Percentiles rank a stretch among this genome's conserved stretches.
phyloP scores from a whole-genome alignment of 2,329 filamentous ascomycete genomes.

The Colletotrichum karsti region DNA sequence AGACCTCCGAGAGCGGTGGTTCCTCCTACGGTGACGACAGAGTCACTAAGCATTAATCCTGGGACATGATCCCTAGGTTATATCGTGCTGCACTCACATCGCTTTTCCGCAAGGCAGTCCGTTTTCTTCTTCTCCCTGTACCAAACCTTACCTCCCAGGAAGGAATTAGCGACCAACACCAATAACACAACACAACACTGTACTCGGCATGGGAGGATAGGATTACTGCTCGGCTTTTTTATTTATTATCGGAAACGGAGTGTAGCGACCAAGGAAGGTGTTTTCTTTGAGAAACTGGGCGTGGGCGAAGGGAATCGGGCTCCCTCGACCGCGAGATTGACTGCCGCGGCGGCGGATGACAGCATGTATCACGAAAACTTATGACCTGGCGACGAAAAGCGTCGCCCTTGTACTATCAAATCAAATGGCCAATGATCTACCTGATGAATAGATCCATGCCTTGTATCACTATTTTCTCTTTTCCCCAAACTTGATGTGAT shows the following conservation, averaged over 20 bases:
- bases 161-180: background rate
- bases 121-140: constrained; percentile 1
- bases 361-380: constrained; percentile 23
- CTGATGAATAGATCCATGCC: constrained; percentile 24
- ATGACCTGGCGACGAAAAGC: constrained; percentile 20
- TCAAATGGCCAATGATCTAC: constrained; percentile 22
- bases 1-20: constrained; percentile 67
- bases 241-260: background rate
- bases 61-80: background rate
- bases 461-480: background rate
- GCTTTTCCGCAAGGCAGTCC: constrained; percentile 16
- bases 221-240: background rate
- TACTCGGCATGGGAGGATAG: constrained; percentile 1
- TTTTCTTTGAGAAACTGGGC: constrained; percentile 17
- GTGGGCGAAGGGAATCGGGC: background rate
- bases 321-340: background rate
- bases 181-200: constrained; percentile 1
- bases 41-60: constrained; percentile 32
- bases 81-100: constrained; percentile 5
- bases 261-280: constrained; percentile 14
- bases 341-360: constrained; percentile 6
- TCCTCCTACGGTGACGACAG: constrained; percentile 63
- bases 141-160: no score
- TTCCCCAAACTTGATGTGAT: background rate
- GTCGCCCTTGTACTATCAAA: constrained; percentile 25